Evolutionary conservation across 2,329 filamentous ascomycete genomes (phyloP).

Genomic region (Penicillium frequentans): DNA sequence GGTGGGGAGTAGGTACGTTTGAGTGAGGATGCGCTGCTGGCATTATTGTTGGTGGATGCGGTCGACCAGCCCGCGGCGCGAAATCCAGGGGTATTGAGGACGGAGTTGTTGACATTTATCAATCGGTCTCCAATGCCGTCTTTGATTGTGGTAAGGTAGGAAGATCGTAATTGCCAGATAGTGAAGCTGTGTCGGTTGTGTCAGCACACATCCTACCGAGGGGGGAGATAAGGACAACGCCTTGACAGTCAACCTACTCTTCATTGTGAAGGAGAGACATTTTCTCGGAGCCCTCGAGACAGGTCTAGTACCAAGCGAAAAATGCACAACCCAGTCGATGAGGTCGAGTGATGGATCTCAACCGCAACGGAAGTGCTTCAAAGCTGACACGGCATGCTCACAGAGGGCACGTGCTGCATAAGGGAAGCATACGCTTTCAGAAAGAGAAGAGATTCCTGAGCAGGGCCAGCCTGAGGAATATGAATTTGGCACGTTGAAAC

Average conservation of each 20-base stretch:
- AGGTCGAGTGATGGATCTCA: neutral
- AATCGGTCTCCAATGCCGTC: slow-evolving; percentile 66
- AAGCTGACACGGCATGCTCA: slow-evolving; percentile 13
- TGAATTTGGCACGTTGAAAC: slow-evolving; percentile 1
- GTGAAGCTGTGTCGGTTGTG: slow-evolving; percentile 53
- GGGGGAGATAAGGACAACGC: neutral
- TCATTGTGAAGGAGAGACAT: slow-evolving; percentile 55
- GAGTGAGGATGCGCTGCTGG: slow-evolving; percentile 51
- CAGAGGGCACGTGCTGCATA: slow-evolving; percentile 12
- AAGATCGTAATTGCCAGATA: slow-evolving; percentile 65
- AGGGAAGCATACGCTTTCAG: slow-evolving; percentile 7
- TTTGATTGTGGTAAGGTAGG: slow-evolving; percentile 63
- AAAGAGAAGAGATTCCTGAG: neutral
- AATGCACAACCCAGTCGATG: neutral
- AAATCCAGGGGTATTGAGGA: slow-evolving; percentile 65
- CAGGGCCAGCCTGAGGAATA: slow-evolving; percentile 37
- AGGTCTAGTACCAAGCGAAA: neutral
- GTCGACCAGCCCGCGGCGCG: slow-evolving; percentile 63
- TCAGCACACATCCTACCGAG: neutral
- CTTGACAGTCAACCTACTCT: slow-evolving; percentile 42
- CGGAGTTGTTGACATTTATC: slow-evolving; percentile 63
- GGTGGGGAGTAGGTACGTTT: slow-evolving; percentile 67
- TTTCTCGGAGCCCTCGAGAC: slow-evolving; percentile 5
- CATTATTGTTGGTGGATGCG: slow-evolving; percentile 29
- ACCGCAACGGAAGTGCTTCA: slow-evolving; percentile 2